Conservation (phyloP, 2,329 filamentous ascomycete genomes). For the Calonectria multiphialidica region DNA sequence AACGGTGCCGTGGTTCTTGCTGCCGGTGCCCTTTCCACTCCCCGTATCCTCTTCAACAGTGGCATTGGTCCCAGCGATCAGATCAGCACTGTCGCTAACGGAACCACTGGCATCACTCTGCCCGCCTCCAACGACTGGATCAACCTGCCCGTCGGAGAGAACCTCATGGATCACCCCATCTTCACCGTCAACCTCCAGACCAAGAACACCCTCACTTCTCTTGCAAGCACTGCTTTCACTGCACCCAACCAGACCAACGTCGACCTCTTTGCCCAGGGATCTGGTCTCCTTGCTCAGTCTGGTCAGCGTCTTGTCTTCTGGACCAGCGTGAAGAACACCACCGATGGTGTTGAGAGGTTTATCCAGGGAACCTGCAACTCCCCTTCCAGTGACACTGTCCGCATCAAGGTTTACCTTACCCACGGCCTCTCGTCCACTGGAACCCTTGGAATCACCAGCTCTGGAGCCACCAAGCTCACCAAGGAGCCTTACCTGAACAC, state of each 20-base stretch:
- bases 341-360: slow-evolving; percentile 53
- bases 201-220: slow-evolving; percentile 54
- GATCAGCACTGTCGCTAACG: slow-evolving; percentile 63
- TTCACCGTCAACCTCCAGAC: slow-evolving; percentile 53
- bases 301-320: slow-evolving; percentile 62
- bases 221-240: slow-evolving; percentile 33
- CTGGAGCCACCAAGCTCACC: slow-evolving; percentile 56
- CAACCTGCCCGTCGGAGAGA: slow-evolving; percentile 68
- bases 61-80: slow-evolving; percentile 75
- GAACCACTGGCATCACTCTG: slow-evolving; percentile 64
- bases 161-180: slow-evolving; percentile 68
- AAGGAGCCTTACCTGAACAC: slow-evolving; percentile 52
- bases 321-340: slow-evolving; percentile 54
- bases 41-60: slow-evolving; percentile 71
- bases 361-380: slow-evolving; percentile 61
- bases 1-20: slow-evolving; percentile 69
- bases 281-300: slow-evolving; percentile 57
- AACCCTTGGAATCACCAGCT: slow-evolving; percentile 54
- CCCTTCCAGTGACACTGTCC: slow-evolving; percentile 55
- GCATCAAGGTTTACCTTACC: slow-evolving; percentile 63
- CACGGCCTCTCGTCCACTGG: slow-evolving; percentile 62
- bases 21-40: slow-evolving; percentile 76
- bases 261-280: slow-evolving; percentile 49
- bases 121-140: slow-evolving; percentile 66
- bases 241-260: slow-evolving; percentile 43